Evolutionary conservation across 495 filamentous ascomycete species (phyloP).

Genomic region (Hypoxylon rickii): DNA sequence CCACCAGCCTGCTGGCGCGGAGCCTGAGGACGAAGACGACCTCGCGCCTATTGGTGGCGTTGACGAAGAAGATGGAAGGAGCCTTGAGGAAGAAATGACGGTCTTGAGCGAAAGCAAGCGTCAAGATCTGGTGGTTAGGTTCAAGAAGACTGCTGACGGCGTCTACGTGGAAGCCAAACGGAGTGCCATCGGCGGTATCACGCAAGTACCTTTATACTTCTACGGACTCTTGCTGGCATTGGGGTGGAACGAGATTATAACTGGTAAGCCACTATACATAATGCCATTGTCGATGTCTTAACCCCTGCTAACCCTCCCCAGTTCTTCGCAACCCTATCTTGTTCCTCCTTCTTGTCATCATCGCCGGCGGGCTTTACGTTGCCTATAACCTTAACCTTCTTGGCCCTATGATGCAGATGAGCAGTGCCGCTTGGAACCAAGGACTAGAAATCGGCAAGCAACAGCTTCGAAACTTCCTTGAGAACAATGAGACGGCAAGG

Average conservation of each 20-base stretch:
- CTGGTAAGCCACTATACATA: conserved; percentile 68
- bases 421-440: conserved; percentile 83
- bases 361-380: conserved; percentile 76
- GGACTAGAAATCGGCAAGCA: conserved; percentile 88
- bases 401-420: conserved; percentile 94
- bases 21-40: conserved; percentile 87
- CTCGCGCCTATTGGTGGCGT: conserved; percentile 83
- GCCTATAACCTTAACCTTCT: conserved; percentile 93
- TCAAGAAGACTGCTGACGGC: conserved; percentile 96
- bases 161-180: conserved; percentile 98
- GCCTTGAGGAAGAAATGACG: conserved; percentile 93
- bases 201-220: conserved; percentile 93
- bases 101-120: conserved; percentile 84
- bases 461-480: conserved; percentile 82
- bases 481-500: conserved; percentile 75
- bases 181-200: conserved; percentile 92
- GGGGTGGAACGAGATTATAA: conserved; percentile 96
- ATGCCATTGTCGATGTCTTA: too few species aligned
- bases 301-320: conserved; percentile 57
- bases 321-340: conserved; percentile 92
- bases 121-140: conserved; percentile 87
- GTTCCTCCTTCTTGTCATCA: conserved; percentile 83
- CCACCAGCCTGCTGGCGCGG: conserved; percentile 71
- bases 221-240: conserved; percentile 85
- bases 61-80: conserved; percentile 92